A percentile compares a stretch with the other conserved stretches of the same genome.
Evolutionary conservation across 306 rosid species (phyloP).

Genomic region (Citrullus colocynthis): DNA sequence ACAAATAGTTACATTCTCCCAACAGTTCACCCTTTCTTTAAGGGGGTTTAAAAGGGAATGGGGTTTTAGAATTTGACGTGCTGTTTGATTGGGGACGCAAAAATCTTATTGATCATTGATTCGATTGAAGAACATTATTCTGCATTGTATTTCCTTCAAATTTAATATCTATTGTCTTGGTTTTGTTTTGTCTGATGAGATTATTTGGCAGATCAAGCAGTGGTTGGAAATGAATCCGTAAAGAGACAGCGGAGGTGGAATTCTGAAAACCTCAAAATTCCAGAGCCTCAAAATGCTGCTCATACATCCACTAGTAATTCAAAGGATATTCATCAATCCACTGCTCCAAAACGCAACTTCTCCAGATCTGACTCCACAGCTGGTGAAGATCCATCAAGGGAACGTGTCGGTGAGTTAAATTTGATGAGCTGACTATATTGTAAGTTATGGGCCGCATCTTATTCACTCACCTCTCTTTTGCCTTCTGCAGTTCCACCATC

Average conservation of each 20-base stretch:
- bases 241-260: constrained; percentile 96
- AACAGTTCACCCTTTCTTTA: neutral
- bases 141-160: neutral
- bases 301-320: constrained; percentile 39
- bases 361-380: constrained; percentile 60
- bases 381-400: constrained; percentile 55
- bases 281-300: constrained; percentile 40
- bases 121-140: neutral
- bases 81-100: neutral
- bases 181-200: constrained; percentile 2
- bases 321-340: constrained; percentile 33
- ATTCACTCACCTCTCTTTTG: neutral
- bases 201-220: constrained; percentile 39
- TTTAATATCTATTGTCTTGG: neutral
- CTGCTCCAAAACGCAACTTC: constrained; percentile 38
- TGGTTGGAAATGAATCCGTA: constrained; percentile 53
- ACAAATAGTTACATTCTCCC: neutral
- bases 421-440: neutral
- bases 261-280: constrained; percentile 43
- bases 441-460: neutral
- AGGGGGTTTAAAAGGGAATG: neutral
- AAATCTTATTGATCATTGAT: neutral
- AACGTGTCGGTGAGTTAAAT: constrained; percentile 72
- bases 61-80: neutral
- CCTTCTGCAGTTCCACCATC: constrained; percentile 75